Evolutionary conservation across 2,329 filamentous ascomycete species (phyloP), one percentile per base, ranked within the genome.

Genomic region (Neopestalotiopsis rosae): DNA sequence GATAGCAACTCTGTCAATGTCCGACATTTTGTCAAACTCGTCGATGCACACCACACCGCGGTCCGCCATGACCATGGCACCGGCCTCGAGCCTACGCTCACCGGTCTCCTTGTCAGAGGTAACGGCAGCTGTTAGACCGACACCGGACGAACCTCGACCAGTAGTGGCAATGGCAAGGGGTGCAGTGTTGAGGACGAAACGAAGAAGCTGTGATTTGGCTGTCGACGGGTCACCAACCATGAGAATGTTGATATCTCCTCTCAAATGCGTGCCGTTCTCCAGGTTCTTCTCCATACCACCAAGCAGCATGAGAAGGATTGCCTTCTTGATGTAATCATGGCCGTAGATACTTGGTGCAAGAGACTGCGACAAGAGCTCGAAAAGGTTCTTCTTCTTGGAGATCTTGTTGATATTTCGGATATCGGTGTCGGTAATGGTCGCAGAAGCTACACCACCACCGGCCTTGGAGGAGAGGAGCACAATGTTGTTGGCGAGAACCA

Each of bases 1-100:
- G 75, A 99, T 99, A 61, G 96, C 96, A 4, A 99, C 96, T 79
- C 96, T 91, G 81, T 99, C 96, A 69, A 98, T 92, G 78, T 99
- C 96, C 68, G 94, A 98, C 96, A 99, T 99, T 82, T 99, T 99
- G 85, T 99, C 96, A 74, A 99, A 99, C 78, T 99, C 96, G 79
- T 99, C 96, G 73, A 99, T 99, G 84, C 96, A 99, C 42, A 99
- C 96, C 12, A 99, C 95, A 74, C 96, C 96, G 71, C 96, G 92
- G 80, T 99, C 96, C 72, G 91, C 96, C 77, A 99, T 93, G 70
- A 99, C 96, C 96, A 99, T 99, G 72, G 96, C 96, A 88, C 96
- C 96, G 17, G 96, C 96, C 82, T 99, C 96, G 1, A 99, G 88
- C 73, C 96, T 90, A 73, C 96, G 90, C 79, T 99, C 96, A 69